phyloP scores from a whole-genome alignment of 2,329 filamentous ascomycete species.

The Mycocentrospora acerina region DNA sequence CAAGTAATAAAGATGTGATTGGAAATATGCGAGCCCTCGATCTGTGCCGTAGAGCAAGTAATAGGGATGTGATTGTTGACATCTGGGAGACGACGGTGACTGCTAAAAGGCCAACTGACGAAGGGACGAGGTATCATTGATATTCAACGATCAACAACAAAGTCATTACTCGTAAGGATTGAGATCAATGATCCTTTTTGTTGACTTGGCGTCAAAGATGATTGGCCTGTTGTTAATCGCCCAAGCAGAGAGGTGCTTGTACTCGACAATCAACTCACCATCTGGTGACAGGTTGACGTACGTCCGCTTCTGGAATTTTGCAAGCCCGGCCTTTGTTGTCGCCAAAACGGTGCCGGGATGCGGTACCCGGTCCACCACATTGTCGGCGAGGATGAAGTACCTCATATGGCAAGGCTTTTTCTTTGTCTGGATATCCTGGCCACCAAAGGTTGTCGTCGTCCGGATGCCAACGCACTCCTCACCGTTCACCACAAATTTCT shows the following conservation, averaged over 20 bases:
- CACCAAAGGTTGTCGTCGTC: conserved; percentile 13
- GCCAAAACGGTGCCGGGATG: conserved; percentile 6
- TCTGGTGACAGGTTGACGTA: conserved; percentile 20
- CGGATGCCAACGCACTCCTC: conserved; percentile 10
- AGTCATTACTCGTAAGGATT: no score
- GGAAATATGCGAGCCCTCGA: neutral
- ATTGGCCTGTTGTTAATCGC: conserved; percentile 1
- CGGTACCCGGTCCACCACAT: conserved; percentile 1
- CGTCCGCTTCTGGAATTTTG: conserved; percentile 14
- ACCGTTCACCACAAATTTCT: conserved; percentile 2
- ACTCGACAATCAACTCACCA: conserved; percentile 15
- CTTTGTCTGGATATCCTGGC: conserved; percentile 1
- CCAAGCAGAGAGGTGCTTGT: conserved; percentile 13
- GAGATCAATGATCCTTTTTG: conserved; percentile 11
- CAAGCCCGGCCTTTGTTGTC: conserved; percentile 11
- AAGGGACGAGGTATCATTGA: no score
- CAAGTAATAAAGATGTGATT: neutral
- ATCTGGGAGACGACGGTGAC: neutral
- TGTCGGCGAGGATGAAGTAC: conserved; percentile 15
- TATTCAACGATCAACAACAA: no score
- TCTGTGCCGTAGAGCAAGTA: neutral
- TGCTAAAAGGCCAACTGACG: conserved; percentile 1
- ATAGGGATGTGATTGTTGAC: neutral
- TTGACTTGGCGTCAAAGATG: conserved; percentile 10
- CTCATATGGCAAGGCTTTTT: conserved; percentile 2